Conservation (phyloP, 176 grass and related monocot genomes). For the Areca catechu region DNA sequence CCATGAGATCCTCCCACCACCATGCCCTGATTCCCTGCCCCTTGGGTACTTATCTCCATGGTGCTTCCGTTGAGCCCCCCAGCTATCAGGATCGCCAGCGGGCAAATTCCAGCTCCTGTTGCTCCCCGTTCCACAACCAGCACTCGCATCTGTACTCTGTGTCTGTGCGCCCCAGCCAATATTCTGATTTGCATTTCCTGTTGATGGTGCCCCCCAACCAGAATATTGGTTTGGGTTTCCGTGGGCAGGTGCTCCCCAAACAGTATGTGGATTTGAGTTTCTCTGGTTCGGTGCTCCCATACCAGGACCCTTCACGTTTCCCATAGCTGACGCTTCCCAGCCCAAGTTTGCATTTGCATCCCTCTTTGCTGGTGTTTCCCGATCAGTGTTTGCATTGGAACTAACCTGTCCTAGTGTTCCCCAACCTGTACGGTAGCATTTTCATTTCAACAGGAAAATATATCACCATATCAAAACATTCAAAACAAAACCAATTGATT, state of each 20-base stretch:
- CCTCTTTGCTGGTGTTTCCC: constrained; percentile 1
- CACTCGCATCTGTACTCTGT: constrained; percentile 24
- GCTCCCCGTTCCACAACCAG: constrained; percentile 35
- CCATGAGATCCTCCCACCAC: constrained; percentile 29
- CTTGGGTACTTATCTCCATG: constrained; percentile 24
- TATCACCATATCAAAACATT: not conserved
- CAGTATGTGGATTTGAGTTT: constrained; percentile 23
- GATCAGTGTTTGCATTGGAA: not conserved
- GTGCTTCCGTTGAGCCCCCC: constrained; percentile 31
- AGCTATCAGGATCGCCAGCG: constrained; percentile 28
- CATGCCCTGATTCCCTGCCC: constrained; percentile 19
- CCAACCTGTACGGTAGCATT: not conserved
- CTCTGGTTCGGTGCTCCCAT: not conserved
- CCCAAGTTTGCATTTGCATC: constrained; percentile 11
- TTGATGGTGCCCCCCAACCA: constrained; percentile 7
- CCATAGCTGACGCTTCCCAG: constrained; percentile 24
- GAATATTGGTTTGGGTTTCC: constrained; percentile 6
- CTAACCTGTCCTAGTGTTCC: not conserved
- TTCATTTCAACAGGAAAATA: too few relatives aligned
- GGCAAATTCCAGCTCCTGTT: constrained; percentile 43
- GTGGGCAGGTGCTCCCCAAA: constrained; percentile 15
- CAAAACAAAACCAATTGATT: not conserved
- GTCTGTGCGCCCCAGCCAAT: constrained; percentile 10
- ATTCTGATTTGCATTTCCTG: constrained; percentile 3
- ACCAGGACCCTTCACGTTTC: constrained; percentile 3